phyloP scores from a whole-genome alignment of 1,284 basidiomycete species.

The Ustilago sp. region DNA sequence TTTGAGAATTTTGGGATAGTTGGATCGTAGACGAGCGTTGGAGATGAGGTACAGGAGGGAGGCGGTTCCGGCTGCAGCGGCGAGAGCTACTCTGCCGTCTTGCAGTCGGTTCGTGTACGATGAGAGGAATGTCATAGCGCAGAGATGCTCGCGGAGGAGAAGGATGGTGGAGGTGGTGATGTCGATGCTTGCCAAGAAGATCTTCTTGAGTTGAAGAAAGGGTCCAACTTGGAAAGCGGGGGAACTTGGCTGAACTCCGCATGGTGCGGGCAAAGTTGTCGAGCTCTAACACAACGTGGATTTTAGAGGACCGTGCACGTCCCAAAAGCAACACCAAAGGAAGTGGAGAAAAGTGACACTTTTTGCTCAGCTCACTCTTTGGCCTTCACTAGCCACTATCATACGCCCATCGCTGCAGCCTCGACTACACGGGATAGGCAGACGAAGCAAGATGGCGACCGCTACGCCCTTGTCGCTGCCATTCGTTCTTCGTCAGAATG shows the following conservation, averaged over 20 bases:
- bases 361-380: background rate
- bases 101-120: constrained; percentile 22
- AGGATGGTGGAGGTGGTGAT: constrained; percentile 9
- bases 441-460: constrained; percentile 24
- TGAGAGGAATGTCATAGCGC: constrained; percentile 26
- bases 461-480: constrained; percentile 33
- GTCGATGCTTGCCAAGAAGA: background rate
- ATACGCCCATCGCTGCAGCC: background rate
- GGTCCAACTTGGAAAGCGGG: constrained; percentile 8
- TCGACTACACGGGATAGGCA: background rate
- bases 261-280: background rate
- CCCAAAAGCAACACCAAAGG: background rate
- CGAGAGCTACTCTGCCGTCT: constrained; percentile 29
- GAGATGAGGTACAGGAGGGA: constrained; percentile 37
- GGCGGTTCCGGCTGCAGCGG: constrained; percentile 38
- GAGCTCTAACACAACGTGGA: constrained; percentile 11
- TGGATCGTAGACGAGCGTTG: constrained; percentile 31
- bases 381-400: background rate
- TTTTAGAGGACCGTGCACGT: constrained; percentile 11
- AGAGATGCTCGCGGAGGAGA: background rate
- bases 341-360: constrained; percentile 16
- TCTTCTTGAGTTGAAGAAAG: background rate
- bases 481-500: constrained; percentile 28
- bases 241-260: constrained; percentile 1
- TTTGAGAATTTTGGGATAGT: constrained; percentile 43